Conservation (phyloP, 495 filamentous ascomycete genomes). For the Neurospora sp. region DNA sequence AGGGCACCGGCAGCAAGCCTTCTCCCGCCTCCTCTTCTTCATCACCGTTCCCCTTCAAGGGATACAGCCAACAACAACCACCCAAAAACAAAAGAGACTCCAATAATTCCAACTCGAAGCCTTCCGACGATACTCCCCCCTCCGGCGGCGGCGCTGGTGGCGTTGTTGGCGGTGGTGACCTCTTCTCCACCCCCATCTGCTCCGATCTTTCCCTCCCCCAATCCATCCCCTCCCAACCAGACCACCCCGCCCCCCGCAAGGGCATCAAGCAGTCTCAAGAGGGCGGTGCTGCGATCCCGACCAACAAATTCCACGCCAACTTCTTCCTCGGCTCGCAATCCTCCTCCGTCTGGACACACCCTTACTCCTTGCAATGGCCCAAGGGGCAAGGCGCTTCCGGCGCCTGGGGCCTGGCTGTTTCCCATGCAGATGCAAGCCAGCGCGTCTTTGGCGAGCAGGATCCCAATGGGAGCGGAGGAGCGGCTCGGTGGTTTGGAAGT, state of each 20-base stretch:
- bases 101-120: neutral
- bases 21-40: neutral
- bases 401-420: constrained; percentile 70
- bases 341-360: constrained; percentile 67
- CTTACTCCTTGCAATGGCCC: constrained; percentile 73
- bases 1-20: neutral
- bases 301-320: constrained; percentile 91
- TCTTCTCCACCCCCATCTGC: constrained; percentile 49
- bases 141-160: neutral
- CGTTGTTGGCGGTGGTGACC: constrained; percentile 19
- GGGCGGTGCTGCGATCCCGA: constrained; percentile 48
- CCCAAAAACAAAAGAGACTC: neutral
- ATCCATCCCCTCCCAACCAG: constrained; percentile 36
- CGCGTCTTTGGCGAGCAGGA: constrained; percentile 47
- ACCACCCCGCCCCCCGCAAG: constrained; percentile 32
- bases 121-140: neutral
- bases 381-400: constrained; percentile 53
- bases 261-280: constrained; percentile 27
- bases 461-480: constrained; percentile 40
- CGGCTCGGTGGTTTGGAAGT: constrained; percentile 63
- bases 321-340: constrained; percentile 71
- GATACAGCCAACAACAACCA: neutral
- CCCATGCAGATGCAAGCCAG: constrained; percentile 58
- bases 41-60: neutral
- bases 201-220: constrained; percentile 45